Base-by-base conservation (phyloP, 2,329 filamentous ascomycete genomes). In the Massarina eburnea region DNA sequence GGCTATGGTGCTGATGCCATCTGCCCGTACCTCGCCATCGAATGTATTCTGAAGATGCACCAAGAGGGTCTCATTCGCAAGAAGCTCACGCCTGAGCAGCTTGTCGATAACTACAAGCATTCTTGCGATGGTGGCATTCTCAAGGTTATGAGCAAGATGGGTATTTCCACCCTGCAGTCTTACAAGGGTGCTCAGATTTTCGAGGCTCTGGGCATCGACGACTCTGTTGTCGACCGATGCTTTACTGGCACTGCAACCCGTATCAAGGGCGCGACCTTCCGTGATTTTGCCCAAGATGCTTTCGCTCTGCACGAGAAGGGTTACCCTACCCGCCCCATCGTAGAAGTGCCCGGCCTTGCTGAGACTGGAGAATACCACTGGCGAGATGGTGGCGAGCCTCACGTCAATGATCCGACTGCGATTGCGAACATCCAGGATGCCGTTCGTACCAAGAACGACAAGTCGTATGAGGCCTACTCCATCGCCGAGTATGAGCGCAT, bases 71-170 rank as follows among this genome's bases (percentile, higher is more conserved):
- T 96, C 52, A 95, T 96, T 71, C 87, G 91, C 71, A 96, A 95
- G 80, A 88, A 94, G 71, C 77, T 96, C 34, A 81, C 80, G 17
- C 83, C 94, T 47, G 86, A 95, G 50, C 81, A 85, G 61, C 83
- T 96, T 45, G 91, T 96, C 57, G 84, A 86, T 62, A 97, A 97
- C 77, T 97, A 96, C 80, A 95, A 95, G 76, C 89, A 95, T 72
- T 96, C 92, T 52, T 92, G 89, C 62, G 91, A 96, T 59, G 92
- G 92, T 65, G 92, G 92, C 76, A 96, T 97, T 54, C 79, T 97
- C 54, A 97, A 97, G 74, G 92, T 97, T 70, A 97, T 97, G 92
- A 94, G 88, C 71, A 97, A 97, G 80, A 97, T 97, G 92, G 92
- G 92, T 76, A 97, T 97, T 55, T 96, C 92, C 6, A 97, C 92